phyloP scores from a whole-genome alignment of 257 asterid genomes.

The Nicotiana undulata region DNA sequence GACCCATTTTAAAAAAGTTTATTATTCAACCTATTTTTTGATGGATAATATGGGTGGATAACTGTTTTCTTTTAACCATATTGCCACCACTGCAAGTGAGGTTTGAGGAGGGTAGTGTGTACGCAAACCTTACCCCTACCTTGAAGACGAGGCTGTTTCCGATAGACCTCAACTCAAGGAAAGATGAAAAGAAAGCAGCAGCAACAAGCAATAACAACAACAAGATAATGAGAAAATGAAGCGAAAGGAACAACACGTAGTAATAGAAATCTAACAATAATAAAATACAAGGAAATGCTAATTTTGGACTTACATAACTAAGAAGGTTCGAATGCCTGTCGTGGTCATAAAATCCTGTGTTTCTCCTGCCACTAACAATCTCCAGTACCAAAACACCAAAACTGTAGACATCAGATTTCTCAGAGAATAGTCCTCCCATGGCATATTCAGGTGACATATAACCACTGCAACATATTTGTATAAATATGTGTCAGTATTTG shows the following conservation, averaged over 20 bases:
- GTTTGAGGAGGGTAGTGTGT: too few species aligned
- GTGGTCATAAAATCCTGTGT: conserved; percentile 17
- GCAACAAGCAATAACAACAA: neutral
- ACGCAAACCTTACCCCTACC: too few species aligned
- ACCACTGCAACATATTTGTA: conserved; percentile 1
- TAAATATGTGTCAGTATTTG: neutral
- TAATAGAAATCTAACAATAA: too few species aligned
- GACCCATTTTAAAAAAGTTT: too few species aligned
- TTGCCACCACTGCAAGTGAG: too few species aligned
- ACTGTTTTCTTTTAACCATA: too few species aligned
- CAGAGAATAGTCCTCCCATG: conserved; percentile 30
- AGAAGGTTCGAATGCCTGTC: conserved; percentile 19
- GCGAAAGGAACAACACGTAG: neutral
- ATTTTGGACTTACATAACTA: conserved; percentile 20
- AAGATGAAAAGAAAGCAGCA: too few species aligned
- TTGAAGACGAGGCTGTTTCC: too few species aligned
- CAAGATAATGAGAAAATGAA: neutral
- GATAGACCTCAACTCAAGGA: too few species aligned
- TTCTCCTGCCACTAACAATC: conserved; percentile 22
- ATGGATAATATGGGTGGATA: too few species aligned
- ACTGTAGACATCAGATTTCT: conserved; percentile 35
- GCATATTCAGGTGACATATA: conserved; percentile 41
- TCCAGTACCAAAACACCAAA: conserved; percentile 14
- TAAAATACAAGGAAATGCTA: neutral
- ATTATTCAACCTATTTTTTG: too few species aligned